Conservation (phyloP, 345 rosid species). For the Camelina neglecta region DNA sequence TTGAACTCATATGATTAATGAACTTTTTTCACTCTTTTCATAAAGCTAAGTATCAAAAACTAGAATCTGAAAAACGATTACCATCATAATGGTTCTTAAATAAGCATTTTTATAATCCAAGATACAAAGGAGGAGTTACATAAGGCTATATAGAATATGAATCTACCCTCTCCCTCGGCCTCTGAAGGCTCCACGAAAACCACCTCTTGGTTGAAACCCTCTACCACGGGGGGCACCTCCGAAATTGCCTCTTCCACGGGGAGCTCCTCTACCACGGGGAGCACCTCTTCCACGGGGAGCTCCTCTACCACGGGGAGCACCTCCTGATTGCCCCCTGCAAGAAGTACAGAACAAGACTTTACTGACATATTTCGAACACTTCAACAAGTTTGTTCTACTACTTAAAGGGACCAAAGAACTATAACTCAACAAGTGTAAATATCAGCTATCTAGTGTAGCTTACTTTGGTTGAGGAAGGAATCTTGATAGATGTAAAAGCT, state of each 20-base stretch:
- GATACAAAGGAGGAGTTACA: neutral
- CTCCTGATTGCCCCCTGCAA: conserved; percentile 58
- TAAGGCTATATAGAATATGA: conserved; percentile 8
- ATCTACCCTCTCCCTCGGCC: conserved; percentile 76
- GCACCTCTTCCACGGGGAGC: conserved; percentile 37
- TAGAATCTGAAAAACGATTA: neutral
- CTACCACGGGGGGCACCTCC: conserved; percentile 57
- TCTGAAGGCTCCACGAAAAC: conserved; percentile 75
- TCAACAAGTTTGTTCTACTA: neutral
- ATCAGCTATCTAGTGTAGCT: conserved; percentile 30
- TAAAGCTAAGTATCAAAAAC: conserved; percentile 5
- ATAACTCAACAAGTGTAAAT: neutral
- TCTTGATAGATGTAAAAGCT: conserved; percentile 82
- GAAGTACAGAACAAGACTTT: conserved; percentile 8
- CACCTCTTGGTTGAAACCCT: conserved; percentile 61
- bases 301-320: conserved; percentile 47
- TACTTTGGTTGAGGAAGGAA: conserved; percentile 97
- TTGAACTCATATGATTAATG: conserved; percentile 5
- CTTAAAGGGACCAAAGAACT: neutral
- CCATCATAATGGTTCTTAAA: conserved; percentile 5
- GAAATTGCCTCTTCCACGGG: conserved; percentile 61
- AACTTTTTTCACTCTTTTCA: conserved; percentile 5
- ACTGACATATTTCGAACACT: too few species aligned
- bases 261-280: conserved; percentile 69
- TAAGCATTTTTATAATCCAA: conserved; percentile 23